Evolutionary conservation across 345 rosid species (phyloP), one percentile per base, ranked within the genome.

Genomic region (Acer campestre): DNA sequence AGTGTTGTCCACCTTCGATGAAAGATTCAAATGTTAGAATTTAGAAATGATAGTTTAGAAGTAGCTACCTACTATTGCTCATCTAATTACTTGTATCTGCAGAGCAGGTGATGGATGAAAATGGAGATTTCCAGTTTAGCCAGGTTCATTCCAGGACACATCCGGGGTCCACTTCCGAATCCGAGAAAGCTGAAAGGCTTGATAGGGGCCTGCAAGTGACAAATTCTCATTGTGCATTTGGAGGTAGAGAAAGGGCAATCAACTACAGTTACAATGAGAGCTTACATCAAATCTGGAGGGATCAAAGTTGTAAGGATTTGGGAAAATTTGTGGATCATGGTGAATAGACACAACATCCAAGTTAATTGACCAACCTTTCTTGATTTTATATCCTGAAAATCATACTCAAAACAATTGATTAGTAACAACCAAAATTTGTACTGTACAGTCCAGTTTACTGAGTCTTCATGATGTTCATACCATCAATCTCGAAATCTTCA

Each of bases 291-390:
- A 90, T 86, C 91, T 84, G 16, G 89, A 78, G 10, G 91, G 92
- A 49, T 87, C 67, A 22, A 89, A 89, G 71, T 81, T 84, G 46
- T 86, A 63, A 0, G 94, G 92, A 59, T 87, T 70, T 0, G 83
- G 84, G 77, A 82, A 89, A 61, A 81, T 49, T 78, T 80, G 82
- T 1, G 88, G 88, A 61, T 91, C 91, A 55, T 89, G 92, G 78
- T 88, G 93, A 70, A 88, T 89, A 12, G 91, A 89, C 49, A 88
- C 95, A 72, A 91, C 91, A 65, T 91, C 95, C 88, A 91, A 73
- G 86, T 89, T 91, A 42, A 91, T 35, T 1, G 91, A 89, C 93
- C 95, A 85, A 9, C 90, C 91, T 82, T 85, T 86, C 87, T 80
- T 65, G 70, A 91, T 91, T 49, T 82, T 74, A 20, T 73, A 88